Conservation (phyloP, 2,329 filamentous ascomycete species). For the Cladosporium sp. region DNA sequence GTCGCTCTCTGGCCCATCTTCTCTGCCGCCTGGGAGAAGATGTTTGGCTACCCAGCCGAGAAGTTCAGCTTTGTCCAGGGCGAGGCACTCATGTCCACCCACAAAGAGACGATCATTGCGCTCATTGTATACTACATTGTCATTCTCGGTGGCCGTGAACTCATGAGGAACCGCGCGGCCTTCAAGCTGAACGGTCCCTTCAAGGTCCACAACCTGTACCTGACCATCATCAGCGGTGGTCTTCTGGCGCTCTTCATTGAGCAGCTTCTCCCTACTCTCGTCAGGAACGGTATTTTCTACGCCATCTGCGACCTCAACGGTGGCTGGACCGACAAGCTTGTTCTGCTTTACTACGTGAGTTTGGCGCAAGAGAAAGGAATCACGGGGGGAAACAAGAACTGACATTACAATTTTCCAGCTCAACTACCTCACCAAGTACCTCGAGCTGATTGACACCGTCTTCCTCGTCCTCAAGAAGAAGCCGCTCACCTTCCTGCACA, state of each 20-base stretch:
- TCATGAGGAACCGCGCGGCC: conserved; percentile 81
- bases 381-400: conserved; percentile 1
- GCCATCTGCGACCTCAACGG: conserved; percentile 77
- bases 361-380: neutral
- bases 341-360: conserved; percentile 94
- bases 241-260: conserved; percentile 84
- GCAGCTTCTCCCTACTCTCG: conserved; percentile 80
- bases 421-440: conserved; percentile 97
- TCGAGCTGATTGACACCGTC: conserved; percentile 90
- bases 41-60: conserved; percentile 75
- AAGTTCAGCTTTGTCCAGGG: conserved; percentile 81
- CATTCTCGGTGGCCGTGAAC: conserved; percentile 86
- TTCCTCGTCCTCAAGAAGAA: conserved; percentile 99
- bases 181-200: conserved; percentile 86
- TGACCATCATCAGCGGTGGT: conserved; percentile 77
- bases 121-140: conserved; percentile 86
- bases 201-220: conserved; percentile 93
- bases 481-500: conserved; percentile 97
- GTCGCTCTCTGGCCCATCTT: conserved; percentile 91
- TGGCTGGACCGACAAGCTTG: conserved; percentile 89
- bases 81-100: conserved; percentile 82
- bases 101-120: conserved; percentile 74
- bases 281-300: conserved; percentile 77
- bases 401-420: conserved; percentile 53
- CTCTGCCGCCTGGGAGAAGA: conserved; percentile 72